Conservation (phyloP, 495 filamentous ascomycete genomes). For the Trichoderma gamsii region DNA sequence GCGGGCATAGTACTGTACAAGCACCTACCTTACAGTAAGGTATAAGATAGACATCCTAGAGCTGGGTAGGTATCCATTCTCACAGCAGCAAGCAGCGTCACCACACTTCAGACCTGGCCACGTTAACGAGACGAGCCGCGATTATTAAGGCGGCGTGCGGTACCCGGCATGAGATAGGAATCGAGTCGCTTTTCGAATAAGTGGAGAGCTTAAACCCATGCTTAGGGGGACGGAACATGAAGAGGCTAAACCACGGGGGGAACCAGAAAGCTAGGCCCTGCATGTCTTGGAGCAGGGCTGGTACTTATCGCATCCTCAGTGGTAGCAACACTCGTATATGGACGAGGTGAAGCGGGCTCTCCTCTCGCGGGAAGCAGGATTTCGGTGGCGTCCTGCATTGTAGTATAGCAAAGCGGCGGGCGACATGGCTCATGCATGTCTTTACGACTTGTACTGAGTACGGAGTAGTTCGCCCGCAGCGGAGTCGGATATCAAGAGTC, state of each 20-base stretch:
- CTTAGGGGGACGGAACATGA: neutral
- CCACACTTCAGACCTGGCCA: neutral
- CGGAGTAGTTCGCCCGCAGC: conserved; percentile 14
- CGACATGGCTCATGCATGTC: conserved; percentile 8
- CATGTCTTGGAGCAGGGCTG: neutral
- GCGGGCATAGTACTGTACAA: neutral
- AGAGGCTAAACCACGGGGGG: conserved; percentile 2
- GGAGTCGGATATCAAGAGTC: conserved; percentile 3
- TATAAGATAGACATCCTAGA: neutral
- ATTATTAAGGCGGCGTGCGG: neutral
- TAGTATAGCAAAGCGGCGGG: conserved; percentile 1
- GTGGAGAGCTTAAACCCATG: conserved; percentile 1
- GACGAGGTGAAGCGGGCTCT: neutral
- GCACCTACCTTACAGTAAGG: too few relatives aligned
- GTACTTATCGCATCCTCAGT: conserved; percentile 1
- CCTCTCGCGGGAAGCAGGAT: neutral
- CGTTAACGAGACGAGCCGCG: neutral
- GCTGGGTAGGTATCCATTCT: neutral
- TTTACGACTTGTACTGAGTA: neutral
- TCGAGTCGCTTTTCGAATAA: neutral
- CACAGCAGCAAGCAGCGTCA: neutral
- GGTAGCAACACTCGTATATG: neutral
- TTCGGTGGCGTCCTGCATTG: neutral
- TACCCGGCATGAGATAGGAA: neutral
- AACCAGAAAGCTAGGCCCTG: neutral